A percentile compares a stretch with the other conserved stretches of the same genome.
phyloP scores from a whole-genome alignment of 1,139 yeast genomes.

The Blastobotrys capitulatus region DNA sequence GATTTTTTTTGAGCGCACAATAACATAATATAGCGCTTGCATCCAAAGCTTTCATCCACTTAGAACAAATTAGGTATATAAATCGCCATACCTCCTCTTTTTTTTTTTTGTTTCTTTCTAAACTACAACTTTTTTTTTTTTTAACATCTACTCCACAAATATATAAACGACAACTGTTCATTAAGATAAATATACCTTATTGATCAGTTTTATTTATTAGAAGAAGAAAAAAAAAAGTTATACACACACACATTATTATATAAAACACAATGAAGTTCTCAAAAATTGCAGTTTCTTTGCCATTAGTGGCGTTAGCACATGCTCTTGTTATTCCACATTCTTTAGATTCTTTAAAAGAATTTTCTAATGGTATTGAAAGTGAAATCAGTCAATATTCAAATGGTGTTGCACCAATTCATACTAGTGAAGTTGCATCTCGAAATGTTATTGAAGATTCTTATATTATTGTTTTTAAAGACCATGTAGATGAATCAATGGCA shows the following conservation, averaged over 20 bases:
- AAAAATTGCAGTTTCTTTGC: slow-evolving; percentile 37
- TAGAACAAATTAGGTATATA: background rate
- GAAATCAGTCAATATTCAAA: slow-evolving; percentile 13
- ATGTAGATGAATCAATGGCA: slow-evolving; percentile 45
- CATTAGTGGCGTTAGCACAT: slow-evolving; percentile 51
- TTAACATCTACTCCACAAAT: background rate
- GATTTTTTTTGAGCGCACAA: background rate
- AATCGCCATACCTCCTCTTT: background rate
- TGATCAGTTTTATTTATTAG: background rate
- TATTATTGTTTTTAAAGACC: slow-evolving; percentile 70
- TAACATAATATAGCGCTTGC: no score
- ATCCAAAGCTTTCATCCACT: background rate
- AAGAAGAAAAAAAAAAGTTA: background rate
- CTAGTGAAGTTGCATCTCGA: slow-evolving; percentile 38
- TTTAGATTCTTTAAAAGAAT: slow-evolving; percentile 21
- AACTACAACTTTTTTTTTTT: background rate
- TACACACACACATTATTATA: background rate
- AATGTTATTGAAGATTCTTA: slow-evolving; percentile 68
- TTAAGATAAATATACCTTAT: background rate
- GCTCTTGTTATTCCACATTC: slow-evolving; percentile 60
- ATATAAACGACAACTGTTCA: no score
- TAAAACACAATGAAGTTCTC: slow-evolving; percentile 30
- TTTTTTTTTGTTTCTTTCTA: background rate
- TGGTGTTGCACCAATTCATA: slow-evolving; percentile 39
- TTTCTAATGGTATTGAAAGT: slow-evolving; percentile 5